These are phyloP conservation scores for Micractinium conductrix DNA, from an alignment of 139 green algal genomes.

Conservation along the genomic window DNA sequence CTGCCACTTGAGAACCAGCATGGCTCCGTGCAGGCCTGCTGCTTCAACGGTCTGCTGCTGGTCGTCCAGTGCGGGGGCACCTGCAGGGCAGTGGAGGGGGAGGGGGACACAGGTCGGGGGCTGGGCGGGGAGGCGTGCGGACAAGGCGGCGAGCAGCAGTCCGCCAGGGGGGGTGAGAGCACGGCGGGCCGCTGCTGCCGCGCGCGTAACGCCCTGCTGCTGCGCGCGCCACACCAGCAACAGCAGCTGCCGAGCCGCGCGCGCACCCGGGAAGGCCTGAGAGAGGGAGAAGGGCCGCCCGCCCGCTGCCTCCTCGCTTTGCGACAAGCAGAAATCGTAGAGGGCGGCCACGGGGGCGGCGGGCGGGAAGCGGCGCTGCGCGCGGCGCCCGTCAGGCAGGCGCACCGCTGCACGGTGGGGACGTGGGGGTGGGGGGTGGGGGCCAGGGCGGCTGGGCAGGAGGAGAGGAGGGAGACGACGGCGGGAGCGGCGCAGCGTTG, in stretches of 20 bases:
- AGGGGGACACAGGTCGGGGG: neutral
- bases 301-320: constrained; percentile 36
- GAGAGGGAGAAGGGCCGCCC: constrained; percentile 41
- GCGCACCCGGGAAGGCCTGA: neutral
- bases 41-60: constrained; percentile 28
- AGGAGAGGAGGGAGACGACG: neutral
- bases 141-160: too few relatives aligned
- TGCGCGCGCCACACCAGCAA: neutral
- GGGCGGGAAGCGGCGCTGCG: constrained; percentile 67
- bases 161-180: too few relatives aligned
- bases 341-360: constrained; percentile 47
- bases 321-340: constrained; percentile 46
- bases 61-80: constrained; percentile 26
- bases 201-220: neutral
- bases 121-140: neutral
- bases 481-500: neutral
- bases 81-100: constrained; percentile 5
- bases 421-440: too few relatives aligned
- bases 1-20: constrained; percentile 46
- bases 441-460: too few relatives aligned
- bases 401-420: constrained; percentile 42
- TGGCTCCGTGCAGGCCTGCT: constrained; percentile 27
- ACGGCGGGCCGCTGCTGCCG: neutral
- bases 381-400: constrained; percentile 67
- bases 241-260: neutral